These are phyloP conservation scores for Serendipita indica DNA, from an alignment of 768 basidiomycete genomes.

Conservation along the genomic window DNA sequence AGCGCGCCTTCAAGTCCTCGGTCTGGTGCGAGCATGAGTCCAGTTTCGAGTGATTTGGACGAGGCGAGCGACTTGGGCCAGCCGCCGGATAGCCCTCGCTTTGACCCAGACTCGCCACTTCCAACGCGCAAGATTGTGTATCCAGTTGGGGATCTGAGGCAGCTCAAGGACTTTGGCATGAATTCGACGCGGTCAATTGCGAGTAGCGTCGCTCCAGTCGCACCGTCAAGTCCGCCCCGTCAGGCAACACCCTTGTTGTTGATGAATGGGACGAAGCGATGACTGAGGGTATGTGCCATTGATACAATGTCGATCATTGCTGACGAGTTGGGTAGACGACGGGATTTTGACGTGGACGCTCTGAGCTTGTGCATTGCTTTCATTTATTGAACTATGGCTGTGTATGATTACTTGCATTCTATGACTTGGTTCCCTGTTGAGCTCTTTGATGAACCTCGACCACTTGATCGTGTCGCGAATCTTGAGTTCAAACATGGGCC, in stretches of 20 bases:
- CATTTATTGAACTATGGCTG: too few relatives aligned
- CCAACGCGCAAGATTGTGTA: constrained; percentile 1
- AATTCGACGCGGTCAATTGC: neutral
- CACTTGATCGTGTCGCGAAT: too few relatives aligned
- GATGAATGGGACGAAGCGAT: neutral
- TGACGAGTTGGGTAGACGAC: too few relatives aligned
- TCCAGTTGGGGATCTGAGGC: neutral
- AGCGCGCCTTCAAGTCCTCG: neutral
- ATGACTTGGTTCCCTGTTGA: too few relatives aligned
- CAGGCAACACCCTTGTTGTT: neutral
- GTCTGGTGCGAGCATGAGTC: neutral
- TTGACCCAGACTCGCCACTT: constrained; percentile 2
- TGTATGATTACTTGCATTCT: too few relatives aligned
- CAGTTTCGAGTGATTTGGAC: constrained; percentile 8
- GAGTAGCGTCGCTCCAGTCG: neutral
- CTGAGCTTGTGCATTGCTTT: too few relatives aligned
- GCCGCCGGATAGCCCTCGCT: constrained; percentile 5
- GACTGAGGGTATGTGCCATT: too few relatives aligned
- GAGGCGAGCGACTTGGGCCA: constrained; percentile 8
- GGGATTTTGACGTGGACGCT: too few relatives aligned
- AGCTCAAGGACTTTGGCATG: constrained; percentile 1
- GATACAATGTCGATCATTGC: too few relatives aligned
- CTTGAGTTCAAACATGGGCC: too few relatives aligned
- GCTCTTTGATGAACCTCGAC: too few relatives aligned
- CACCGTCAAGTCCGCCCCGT: constrained; percentile 5